Conservation (phyloP, 2,329 filamentous ascomycete genomes). For the Penicillium sp. region DNA sequence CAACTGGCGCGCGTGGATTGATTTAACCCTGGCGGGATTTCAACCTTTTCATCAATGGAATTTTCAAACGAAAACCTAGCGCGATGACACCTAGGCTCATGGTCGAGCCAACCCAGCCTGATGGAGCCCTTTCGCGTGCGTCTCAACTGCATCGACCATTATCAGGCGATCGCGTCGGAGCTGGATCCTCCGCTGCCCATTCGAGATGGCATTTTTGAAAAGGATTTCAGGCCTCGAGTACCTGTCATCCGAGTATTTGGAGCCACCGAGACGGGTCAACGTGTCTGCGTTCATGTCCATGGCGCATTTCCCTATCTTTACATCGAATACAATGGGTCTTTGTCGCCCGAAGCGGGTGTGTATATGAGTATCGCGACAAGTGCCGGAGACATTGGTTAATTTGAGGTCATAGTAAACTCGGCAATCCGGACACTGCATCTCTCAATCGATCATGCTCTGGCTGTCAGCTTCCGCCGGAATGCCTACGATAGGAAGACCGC, state of each 20-base stretch:
- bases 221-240: constrained; percentile 70
- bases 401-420: constrained; percentile 61
- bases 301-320: constrained; percentile 97
- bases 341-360: constrained; percentile 70
- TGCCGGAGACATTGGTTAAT: constrained; percentile 11
- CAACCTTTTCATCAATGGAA: constrained; percentile 2
- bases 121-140: constrained; percentile 86
- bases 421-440: constrained; percentile 80
- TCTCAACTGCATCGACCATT: constrained; percentile 94
- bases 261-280: constrained; percentile 90
- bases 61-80: constrained; percentile 8
- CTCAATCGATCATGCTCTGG: constrained; percentile 88
- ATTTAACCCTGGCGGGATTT: background rate
- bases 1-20: constrained; percentile 3
- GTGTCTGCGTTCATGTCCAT: constrained; percentile 93
- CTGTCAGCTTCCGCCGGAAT: constrained; percentile 81
- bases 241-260: constrained; percentile 91
- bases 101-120: constrained; percentile 24
- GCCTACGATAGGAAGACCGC: constrained; percentile 68
- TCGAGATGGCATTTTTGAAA: constrained; percentile 62
- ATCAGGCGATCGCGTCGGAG: constrained; percentile 76
- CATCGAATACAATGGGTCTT: constrained; percentile 76
- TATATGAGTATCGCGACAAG: constrained; percentile 2
- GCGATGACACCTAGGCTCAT: constrained; percentile 31
- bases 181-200: constrained; percentile 80